These are phyloP conservation scores for Delitschia confertaspora DNA, from an alignment of 495 filamentous ascomycete genomes.

Conservation along the genomic window DNA sequence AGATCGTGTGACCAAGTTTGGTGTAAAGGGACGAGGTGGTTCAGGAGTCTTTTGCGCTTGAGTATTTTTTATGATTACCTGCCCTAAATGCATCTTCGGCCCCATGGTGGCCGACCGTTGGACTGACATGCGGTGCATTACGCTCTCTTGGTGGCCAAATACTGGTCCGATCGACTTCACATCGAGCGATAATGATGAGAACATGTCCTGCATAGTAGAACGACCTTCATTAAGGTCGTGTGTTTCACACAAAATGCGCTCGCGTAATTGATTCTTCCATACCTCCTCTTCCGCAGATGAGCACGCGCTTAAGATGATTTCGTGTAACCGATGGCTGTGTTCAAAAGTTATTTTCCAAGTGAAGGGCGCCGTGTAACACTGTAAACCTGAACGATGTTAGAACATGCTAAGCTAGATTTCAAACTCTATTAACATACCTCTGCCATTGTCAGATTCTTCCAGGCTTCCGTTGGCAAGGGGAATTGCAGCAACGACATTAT, in stretches of 20 bases:
- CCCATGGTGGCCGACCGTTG: constrained; percentile 63
- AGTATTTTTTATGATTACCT: constrained; percentile 88
- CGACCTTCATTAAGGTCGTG: constrained; percentile 40
- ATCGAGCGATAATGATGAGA: constrained; percentile 52
- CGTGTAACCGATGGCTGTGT: constrained; percentile 63
- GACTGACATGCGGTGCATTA: constrained; percentile 71
- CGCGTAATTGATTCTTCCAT: constrained; percentile 55
- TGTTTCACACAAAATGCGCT: constrained; percentile 33
- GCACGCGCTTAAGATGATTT: constrained; percentile 82
- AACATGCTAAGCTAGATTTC: constrained; percentile 11
- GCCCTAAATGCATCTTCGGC: constrained; percentile 50
- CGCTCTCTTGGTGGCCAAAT: constrained; percentile 60
- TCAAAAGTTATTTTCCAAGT: constrained; percentile 95
- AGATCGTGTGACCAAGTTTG: constrained; percentile 54
- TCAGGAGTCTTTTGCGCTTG: constrained; percentile 54
- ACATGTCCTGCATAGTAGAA: constrained; percentile 45
- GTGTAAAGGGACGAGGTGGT: constrained; percentile 30
- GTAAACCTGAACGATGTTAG: constrained; percentile 50
- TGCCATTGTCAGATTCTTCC: constrained; percentile 70
- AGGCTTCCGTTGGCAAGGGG: constrained; percentile 60
- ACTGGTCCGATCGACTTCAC: constrained; percentile 66
- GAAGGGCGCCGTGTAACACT: constrained; percentile 74
- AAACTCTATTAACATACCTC: constrained; percentile 47
- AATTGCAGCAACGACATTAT: constrained; percentile 68
- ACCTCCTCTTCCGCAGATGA: constrained; percentile 69